Conservation (phyloP, 1,139 yeast species). For the Yamadazyma sp. region DNA sequence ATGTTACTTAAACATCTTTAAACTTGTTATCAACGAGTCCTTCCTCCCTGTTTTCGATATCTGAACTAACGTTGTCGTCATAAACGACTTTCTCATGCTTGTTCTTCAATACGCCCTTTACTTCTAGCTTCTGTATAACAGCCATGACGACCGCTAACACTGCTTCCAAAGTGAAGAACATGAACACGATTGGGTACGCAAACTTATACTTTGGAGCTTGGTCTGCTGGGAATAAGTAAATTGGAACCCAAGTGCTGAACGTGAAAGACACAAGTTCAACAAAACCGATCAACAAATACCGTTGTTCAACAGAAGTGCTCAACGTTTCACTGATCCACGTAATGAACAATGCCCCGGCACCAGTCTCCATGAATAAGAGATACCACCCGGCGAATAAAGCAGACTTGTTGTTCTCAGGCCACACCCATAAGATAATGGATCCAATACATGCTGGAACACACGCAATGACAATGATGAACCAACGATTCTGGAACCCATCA, state of each 20-base stretch:
- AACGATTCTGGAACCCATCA: conserved; percentile 22
- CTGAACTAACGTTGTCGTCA: neutral
- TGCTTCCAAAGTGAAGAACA: conserved; percentile 19
- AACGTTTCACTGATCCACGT: conserved; percentile 23
- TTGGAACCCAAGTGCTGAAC: conserved; percentile 22
- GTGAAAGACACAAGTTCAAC: conserved; percentile 20
- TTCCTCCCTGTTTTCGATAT: neutral
- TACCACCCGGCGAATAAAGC: conserved; percentile 22
- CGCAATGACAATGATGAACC: conserved; percentile 16
- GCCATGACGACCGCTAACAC: conserved; percentile 14
- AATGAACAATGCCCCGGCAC: conserved; percentile 22
- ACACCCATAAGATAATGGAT: conserved; percentile 16
- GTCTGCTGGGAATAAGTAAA: conserved; percentile 14
- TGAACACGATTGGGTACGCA: conserved; percentile 21
- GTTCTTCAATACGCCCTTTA: conserved; percentile 9
- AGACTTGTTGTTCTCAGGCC: conserved; percentile 10
- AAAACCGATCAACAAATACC: conserved; percentile 19
- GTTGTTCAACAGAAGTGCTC: conserved; percentile 19
- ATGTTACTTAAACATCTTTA: neutral
- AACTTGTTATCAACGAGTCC: neutral
- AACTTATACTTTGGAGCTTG: conserved; percentile 21
- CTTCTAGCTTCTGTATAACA: conserved; percentile 8
- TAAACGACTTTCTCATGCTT: conserved; percentile 6
- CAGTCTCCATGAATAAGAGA: conserved; percentile 19
- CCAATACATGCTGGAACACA: conserved; percentile 19